Percentiles rank a stretch among this genome's conserved stretches.
Conservation (phyloP, 1,284 basidiomycete species). For the Singerocomus rubriflavus region DNA sequence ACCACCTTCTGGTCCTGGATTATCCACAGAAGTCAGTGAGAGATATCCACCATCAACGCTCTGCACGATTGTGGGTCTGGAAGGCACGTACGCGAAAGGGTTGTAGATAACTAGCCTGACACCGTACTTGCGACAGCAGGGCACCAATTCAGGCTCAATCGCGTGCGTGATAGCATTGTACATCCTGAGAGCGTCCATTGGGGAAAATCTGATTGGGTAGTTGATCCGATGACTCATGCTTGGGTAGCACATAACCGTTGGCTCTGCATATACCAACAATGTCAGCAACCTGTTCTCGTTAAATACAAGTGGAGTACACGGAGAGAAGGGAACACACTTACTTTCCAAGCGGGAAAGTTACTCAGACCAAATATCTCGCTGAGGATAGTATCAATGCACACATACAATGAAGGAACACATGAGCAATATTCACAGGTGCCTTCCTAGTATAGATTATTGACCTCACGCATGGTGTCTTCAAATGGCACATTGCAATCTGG, state of each 20-base stretch:
- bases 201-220: not conserved
- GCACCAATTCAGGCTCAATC: constrained; percentile 55
- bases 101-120: constrained; percentile 48
- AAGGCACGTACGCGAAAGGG: constrained; percentile 32
- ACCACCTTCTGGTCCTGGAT: too few relatives aligned
- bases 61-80: not conserved
- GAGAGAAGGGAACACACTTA: not conserved
- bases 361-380: constrained; percentile 33
- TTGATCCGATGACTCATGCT: constrained; percentile 24
- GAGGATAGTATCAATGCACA: not conserved
- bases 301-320: not conserved
- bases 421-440: constrained; percentile 32
- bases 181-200: constrained; percentile 32
- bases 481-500: constrained; percentile 50
- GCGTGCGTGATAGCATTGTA: constrained; percentile 53
- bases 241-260: constrained; percentile 52
- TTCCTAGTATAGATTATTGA: constrained; percentile 44
- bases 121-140: constrained; percentile 53
- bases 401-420: not conserved
- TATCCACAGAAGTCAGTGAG: constrained; percentile 30
- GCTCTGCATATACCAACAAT: constrained; percentile 51
- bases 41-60: not conserved
- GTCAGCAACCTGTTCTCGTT: constrained; percentile 46
- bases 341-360: constrained; percentile 30
- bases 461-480: constrained; percentile 45